phyloP scores from a whole-genome alignment of 345 rosid species.

The Cochlearia excelsa region DNA sequence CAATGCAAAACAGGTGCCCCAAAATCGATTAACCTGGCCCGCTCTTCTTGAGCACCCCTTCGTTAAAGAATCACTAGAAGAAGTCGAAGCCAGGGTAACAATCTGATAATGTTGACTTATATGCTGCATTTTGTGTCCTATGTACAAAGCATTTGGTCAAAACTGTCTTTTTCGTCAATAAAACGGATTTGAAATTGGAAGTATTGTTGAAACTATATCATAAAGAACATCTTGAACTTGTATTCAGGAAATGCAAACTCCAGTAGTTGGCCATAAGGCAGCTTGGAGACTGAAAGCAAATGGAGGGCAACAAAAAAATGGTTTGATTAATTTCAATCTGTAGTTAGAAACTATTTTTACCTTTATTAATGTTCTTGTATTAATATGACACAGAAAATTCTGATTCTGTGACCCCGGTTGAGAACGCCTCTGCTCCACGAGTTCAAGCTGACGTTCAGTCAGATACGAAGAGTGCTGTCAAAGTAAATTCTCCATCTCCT shows the following conservation, averaged over 20 bases:
- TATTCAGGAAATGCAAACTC: constrained; percentile 50
- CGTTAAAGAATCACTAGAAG: constrained; percentile 66
- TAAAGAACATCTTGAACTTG: constrained; percentile 26
- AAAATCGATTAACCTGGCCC: constrained; percentile 91
- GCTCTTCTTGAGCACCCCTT: constrained; percentile 94
- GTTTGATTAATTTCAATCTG: constrained; percentile 35
- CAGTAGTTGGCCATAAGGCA: constrained; percentile 41
- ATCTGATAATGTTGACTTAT: constrained; percentile 15
- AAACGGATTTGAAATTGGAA: constrained; percentile 16
- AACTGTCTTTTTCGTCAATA: constrained; percentile 4
- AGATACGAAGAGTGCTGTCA: constrained; percentile 34
- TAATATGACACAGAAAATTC: constrained; percentile 43
- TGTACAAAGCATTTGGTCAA: constrained; percentile 15
- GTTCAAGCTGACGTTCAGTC: constrained; percentile 33
- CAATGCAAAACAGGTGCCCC: constrained; percentile 66
- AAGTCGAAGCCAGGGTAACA: constrained; percentile 67
- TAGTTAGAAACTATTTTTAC: constrained; percentile 19
- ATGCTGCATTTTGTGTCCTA: constrained; percentile 19
- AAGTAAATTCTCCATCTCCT: constrained; percentile 42
- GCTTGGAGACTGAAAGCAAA: constrained; percentile 50
- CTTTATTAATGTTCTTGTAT: constrained; percentile 20
- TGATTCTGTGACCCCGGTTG: constrained; percentile 38
- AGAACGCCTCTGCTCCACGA: constrained; percentile 37
- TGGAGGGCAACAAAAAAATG: constrained; percentile 43
- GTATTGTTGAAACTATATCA: constrained; percentile 14